phyloP scores from a whole-genome alignment of 177 flowering plant species.

The Vitis hybrid region DNA sequence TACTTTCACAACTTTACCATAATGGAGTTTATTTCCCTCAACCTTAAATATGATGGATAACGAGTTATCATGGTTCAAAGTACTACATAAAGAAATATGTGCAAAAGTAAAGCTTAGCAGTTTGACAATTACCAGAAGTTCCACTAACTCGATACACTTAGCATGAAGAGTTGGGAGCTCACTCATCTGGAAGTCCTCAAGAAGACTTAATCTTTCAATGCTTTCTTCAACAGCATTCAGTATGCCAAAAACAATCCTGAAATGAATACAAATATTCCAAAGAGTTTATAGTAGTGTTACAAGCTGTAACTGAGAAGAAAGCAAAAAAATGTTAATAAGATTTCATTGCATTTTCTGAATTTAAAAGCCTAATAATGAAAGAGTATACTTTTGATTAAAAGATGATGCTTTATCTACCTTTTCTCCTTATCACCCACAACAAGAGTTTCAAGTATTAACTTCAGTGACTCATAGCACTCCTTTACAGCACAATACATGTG shows the following conservation, averaged over 20 bases:
- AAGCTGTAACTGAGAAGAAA: too few relatives aligned
- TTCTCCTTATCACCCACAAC: slow-evolving; percentile 75
- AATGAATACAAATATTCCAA: background rate
- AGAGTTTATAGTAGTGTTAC: background rate
- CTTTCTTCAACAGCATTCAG: slow-evolving; percentile 65
- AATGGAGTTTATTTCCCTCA: slow-evolving; percentile 56
- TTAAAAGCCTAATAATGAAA: background rate
- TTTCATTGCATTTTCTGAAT: background rate
- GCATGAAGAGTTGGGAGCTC: slow-evolving; percentile 58
- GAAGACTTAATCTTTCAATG: slow-evolving; percentile 55
- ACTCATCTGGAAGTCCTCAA: slow-evolving; percentile 63
- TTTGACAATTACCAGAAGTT: slow-evolving; percentile 63
- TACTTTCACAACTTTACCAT: slow-evolving; percentile 53
- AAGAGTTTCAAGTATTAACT: slow-evolving; percentile 66
- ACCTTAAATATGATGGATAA: slow-evolving; percentile 30
- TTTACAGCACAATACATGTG: slow-evolving; percentile 76
- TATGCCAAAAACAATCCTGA: slow-evolving; percentile 62
- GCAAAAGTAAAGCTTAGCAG: slow-evolving; percentile 2
- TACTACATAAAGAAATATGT: background rate
- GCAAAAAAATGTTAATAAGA: too few relatives aligned
- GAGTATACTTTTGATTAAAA: background rate
- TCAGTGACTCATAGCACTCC: slow-evolving; percentile 82
- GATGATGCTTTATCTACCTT: slow-evolving; percentile 41
- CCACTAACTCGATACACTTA: slow-evolving; percentile 57
- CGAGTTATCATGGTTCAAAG: background rate